Evolutionary conservation across 176 grass and related monocot species (phyloP), one percentile per base, ranked within the genome.

Genomic region (Luzula sylvatica): DNA sequence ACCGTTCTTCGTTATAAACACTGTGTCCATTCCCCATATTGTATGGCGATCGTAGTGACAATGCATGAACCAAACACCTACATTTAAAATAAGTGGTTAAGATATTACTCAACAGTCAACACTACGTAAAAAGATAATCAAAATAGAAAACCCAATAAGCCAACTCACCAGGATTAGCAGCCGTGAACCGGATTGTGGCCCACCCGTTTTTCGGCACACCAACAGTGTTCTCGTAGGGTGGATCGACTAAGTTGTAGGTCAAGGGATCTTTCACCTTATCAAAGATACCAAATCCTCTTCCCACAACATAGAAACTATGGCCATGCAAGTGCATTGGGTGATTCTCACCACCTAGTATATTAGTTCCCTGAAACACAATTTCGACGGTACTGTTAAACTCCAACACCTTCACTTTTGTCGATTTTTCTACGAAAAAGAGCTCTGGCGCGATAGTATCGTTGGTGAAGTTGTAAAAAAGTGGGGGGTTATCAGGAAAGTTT

Each of bases 291-390:
- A 44, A n/a, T 29, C 82, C 82, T 23, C 23, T 42, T 14, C 74
- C 74, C 5, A 85, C 70, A 23, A 86, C 52, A 45, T 79, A 85
- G 46, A 85, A 41, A 58, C 68, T 77, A 11, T 71, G 42, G 1
- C 81, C 84, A 21, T 88, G 84, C 38, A 88, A 52, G 15, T 88
- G 84, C 75, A 88, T 83, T 2, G 84, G 78, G 39, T 88, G 81
- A 39, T 73, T 72, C 75, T 83, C 85, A 5, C 70, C 73, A 39
- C 32, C 40, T 46, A 76, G 22, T 19, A 86, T 38, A 1, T 61
- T 65, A 9, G 82, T 86, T 26, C 81, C 77, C 66, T 85, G 81
- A 63, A 86, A 79, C 29, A 86, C 70, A n/a, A 79, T 39, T 42
- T 86, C 84, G 32, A 88, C 66, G 0, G 56, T 55, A 0, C 70